Percentiles rank a stretch among this genome's conserved stretches.
Conservation (phyloP, 352 stramenopile genomes). For the Pythium myriotylum region DNA sequence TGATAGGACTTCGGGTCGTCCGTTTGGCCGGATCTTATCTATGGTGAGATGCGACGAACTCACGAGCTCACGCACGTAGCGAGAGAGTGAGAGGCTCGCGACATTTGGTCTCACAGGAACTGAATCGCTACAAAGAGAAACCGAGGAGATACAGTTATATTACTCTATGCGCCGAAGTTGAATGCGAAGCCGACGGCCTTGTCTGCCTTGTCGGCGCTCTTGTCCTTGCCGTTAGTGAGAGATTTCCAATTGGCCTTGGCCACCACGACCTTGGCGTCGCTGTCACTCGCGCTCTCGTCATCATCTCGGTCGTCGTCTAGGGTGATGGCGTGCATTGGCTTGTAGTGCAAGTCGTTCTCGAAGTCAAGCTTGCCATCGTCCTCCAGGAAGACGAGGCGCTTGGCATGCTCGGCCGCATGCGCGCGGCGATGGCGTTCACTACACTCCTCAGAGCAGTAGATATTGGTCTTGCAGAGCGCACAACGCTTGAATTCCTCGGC, state of each 20-base stretch:
- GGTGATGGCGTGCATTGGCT: conserved; percentile 39
- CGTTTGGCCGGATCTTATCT: too few relatives aligned
- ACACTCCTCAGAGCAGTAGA: conserved; percentile 73
- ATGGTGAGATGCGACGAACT: too few relatives aligned
- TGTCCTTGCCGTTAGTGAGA: conserved; percentile 13
- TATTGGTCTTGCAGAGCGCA: conserved; percentile 75
- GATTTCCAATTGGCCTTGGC: conserved; percentile 25
- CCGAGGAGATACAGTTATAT: too few relatives aligned
- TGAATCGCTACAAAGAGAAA: too few relatives aligned
- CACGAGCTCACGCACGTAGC: too few relatives aligned
- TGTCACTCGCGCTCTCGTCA: conserved; percentile 30
- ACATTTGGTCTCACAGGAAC: too few relatives aligned
- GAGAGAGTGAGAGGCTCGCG: too few relatives aligned
- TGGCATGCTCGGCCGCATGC: conserved; percentile 70
- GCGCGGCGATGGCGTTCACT: conserved; percentile 35
- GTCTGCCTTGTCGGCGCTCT: neutral
- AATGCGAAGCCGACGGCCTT: conserved; percentile 18
- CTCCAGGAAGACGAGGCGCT: conserved; percentile 66
- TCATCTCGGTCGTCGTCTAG: conserved; percentile 33
- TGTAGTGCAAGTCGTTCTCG: conserved; percentile 65
- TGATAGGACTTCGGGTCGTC: too few relatives aligned
- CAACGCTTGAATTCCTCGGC: conserved; percentile 58
- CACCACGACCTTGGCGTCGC: conserved; percentile 24
- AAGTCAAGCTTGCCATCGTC: conserved; percentile 63
- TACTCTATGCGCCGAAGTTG: conserved; percentile 19